Base-by-base conservation (phyloP, 768 basidiomycete genomes). In the Lentinula aciculospora region DNA sequence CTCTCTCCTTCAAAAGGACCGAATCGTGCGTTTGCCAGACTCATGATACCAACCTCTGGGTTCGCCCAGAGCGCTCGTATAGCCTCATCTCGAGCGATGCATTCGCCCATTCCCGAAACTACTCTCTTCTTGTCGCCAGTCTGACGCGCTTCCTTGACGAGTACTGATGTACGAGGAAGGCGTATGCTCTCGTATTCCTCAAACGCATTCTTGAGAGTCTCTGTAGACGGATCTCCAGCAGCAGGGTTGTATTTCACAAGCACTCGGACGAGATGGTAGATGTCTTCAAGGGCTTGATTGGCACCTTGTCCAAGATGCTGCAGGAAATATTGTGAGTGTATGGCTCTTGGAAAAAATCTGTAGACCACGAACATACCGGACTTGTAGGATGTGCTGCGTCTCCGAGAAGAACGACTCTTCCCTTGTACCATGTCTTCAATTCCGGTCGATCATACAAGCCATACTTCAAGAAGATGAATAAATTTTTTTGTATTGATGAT, bases 361-460 rank as follows among this genome's bases (percentile, higher is more conserved):
- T 10, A 48, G n/a, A 8, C 47, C 27, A 17, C 5, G n/a, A 2
- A 64, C 76, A 49, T 59, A 77, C 76, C 0, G 77, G 76, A 59
- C 72, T 76, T 4, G 76, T 76, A 3, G 76, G 76, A 61, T 78
- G 76, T 4, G 76, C 77, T 6, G 76, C 76, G 61, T 78, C 77
- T 6, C 77, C 77, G 10, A 77, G 65, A 36, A 79, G 68, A 7
- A 76, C 67, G 10, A 77, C 71, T 12, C 76, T 69, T 25, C 73
- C 73, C 37, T 69, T 67, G 60, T 76, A 71, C 77, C 77, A 79
- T 3, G 68, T 63, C 28, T 65, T 59, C 27, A 77, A 62, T 45
- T 74, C 72, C 7, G 74, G 73, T 17, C 77, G 73, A 60, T 77
- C 76, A 60, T 78, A 78, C 50, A 77, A 56, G 4, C 76, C 77